Conservation (phyloP, 2,329 filamentous ascomycete species). For the Coccinonectria pachysandricola region DNA sequence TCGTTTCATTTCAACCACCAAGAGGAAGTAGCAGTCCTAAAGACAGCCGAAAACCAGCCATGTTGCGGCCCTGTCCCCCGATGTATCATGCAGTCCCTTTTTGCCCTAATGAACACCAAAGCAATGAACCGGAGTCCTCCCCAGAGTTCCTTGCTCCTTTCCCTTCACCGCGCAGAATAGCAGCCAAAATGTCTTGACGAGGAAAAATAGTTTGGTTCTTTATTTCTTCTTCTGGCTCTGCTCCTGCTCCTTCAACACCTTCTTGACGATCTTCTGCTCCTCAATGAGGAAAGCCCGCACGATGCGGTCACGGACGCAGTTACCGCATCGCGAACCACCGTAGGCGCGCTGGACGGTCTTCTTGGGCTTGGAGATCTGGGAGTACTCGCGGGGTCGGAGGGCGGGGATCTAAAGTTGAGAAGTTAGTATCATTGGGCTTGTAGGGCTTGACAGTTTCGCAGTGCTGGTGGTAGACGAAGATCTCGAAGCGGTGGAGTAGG, state of each 20-base stretch:
- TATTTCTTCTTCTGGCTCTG: constrained; percentile 60
- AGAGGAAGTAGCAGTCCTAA: constrained; percentile 32
- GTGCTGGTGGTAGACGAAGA: constrained; percentile 4
- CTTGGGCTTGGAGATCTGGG: constrained; percentile 93
- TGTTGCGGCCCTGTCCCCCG: constrained; percentile 22
- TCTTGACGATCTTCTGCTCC: constrained; percentile 99
- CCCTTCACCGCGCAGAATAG: constrained; percentile 26
- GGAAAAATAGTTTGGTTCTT: constrained; percentile 47
- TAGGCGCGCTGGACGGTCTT: constrained; percentile 99
- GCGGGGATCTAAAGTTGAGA: constrained; percentile 61
- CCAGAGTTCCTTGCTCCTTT: constrained; percentile 25
- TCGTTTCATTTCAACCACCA: constrained; percentile 37
- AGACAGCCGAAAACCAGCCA: constrained; percentile 36
- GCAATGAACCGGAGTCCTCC: constrained; percentile 38
- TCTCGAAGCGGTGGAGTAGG: constrained; percentile 1
- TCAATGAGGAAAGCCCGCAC: constrained; percentile 98
- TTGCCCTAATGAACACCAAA: constrained; percentile 43
- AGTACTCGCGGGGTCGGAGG: constrained; percentile 96
- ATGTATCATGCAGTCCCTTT: constrained; percentile 41
- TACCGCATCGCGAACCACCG: constrained; percentile 95
- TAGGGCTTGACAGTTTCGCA: constrained; percentile 3
- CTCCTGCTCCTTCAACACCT: constrained; percentile 99
- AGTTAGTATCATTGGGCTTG: constrained; percentile 9
- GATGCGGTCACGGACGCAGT: constrained; percentile 96
- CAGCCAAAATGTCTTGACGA: constrained; percentile 20